phyloP scores from a whole-genome alignment of 345 rosid genomes.

The Euphorbia peplus region DNA sequence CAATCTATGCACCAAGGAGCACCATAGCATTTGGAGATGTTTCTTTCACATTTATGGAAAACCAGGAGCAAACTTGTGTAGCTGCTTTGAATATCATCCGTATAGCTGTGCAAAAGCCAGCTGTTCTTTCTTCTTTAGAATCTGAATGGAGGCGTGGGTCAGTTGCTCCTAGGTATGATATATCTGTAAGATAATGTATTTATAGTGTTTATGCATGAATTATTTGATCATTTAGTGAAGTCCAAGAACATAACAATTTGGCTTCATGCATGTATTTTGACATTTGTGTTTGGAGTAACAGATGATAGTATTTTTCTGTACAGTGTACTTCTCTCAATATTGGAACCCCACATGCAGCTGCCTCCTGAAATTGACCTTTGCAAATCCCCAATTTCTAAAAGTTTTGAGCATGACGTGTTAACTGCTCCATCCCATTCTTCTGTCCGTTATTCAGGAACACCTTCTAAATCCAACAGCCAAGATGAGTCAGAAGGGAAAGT shows the following conservation, averaged over 20 bases:
- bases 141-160: constrained; percentile 80
- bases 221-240: not conserved
- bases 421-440: constrained; percentile 25
- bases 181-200: constrained; percentile 11
- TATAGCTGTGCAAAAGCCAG: constrained; percentile 62
- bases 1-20: constrained; percentile 46
- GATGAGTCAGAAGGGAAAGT: constrained; percentile 50
- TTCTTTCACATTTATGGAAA: constrained; percentile 44
- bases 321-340: constrained; percentile 79
- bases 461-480: constrained; percentile 36
- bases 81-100: constrained; percentile 66
- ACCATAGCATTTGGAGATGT: constrained; percentile 59
- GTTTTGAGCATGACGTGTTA: constrained; percentile 39
- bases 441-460: constrained; percentile 28
- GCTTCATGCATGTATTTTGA: not conserved
- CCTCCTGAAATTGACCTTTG: constrained; percentile 76
- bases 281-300: constrained; percentile 10
- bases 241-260: not conserved
- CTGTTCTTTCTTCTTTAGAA: constrained; percentile 73
- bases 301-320: constrained; percentile 25
- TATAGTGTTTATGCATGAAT: not conserved
- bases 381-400: constrained; percentile 41
- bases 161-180: constrained; percentile 70
- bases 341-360: constrained; percentile 69
- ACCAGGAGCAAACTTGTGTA: constrained; percentile 53